Evolutionary conservation across 2,329 filamentous ascomycete species (phyloP).

Genomic region (Alternaria sp.): DNA sequence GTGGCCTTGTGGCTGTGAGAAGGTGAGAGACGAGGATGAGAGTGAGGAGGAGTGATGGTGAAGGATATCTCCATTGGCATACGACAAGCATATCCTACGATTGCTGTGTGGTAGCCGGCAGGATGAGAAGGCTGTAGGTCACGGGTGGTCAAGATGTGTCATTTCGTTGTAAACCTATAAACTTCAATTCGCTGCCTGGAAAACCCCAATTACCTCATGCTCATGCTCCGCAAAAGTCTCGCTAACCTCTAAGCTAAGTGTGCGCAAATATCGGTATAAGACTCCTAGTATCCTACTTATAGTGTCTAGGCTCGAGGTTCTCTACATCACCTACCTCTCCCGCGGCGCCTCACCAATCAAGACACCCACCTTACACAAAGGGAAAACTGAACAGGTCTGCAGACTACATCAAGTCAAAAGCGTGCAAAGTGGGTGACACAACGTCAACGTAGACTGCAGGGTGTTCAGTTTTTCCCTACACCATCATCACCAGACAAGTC

Average conservation of each 20-base stretch:
- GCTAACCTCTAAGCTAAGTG: no score
- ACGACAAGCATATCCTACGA: neutral
- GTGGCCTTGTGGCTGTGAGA: slow-evolving; percentile 37
- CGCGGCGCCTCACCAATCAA: neutral
- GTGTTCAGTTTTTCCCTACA: neutral
- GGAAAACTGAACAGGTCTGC: neutral
- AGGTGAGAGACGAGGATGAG: slow-evolving; percentile 10
- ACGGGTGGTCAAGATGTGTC: neutral
- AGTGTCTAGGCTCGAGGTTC: neutral
- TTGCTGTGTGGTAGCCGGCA: neutral
- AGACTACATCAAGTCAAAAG: neutral
- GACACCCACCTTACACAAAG: neutral
- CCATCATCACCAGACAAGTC: neutral
- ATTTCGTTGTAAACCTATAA: no score
- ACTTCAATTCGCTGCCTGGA: neutral
- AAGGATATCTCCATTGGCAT: neutral
- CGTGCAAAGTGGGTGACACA: neutral
- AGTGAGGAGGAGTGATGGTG: slow-evolving; percentile 21
- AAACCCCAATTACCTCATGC: neutral
- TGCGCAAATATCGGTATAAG: neutral
- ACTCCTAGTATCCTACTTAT: neutral
- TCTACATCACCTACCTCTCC: neutral
- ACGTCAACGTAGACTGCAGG: neutral
- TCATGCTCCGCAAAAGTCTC: no score
- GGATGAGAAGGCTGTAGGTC: neutral